Evolutionary conservation across 495 filamentous ascomycete genomes (phyloP).

Genomic region (Hypoxylon fuscum): DNA sequence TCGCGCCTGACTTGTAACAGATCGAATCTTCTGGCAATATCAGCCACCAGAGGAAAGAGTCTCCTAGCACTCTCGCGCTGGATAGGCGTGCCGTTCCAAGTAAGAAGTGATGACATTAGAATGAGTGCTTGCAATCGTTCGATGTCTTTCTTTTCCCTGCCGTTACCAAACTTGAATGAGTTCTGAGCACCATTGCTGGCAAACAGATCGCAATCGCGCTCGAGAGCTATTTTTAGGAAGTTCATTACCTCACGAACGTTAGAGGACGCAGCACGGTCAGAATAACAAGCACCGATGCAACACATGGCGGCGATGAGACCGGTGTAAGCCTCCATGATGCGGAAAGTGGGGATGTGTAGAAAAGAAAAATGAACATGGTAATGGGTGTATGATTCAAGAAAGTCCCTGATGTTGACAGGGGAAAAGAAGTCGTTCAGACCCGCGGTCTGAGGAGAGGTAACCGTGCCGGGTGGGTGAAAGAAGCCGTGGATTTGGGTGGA

Average conservation of each 20-base stretch:
- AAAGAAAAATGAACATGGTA: conserved; percentile 75
- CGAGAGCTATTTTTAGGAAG: conserved; percentile 57
- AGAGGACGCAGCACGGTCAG: conserved; percentile 57
- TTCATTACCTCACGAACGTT: conserved; percentile 70
- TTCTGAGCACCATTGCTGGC: conserved; percentile 44
- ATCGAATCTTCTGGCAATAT: conserved; percentile 58
- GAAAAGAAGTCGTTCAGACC: conserved; percentile 62
- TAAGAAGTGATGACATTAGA: conserved; percentile 64
- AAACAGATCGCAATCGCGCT: conserved; percentile 59
- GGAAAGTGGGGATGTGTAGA: conserved; percentile 73
- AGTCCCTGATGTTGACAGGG: conserved; percentile 67
- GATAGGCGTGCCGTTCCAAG: conserved; percentile 68
- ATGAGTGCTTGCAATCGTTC: conserved; percentile 70
- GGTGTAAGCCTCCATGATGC: conserved; percentile 65
- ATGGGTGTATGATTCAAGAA: conserved; percentile 67
- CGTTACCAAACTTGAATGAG: conserved; percentile 46
- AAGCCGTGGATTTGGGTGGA: conserved; percentile 62
- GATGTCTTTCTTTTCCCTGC: conserved; percentile 51
- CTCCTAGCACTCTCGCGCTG: conserved; percentile 65
- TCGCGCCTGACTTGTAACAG: conserved; percentile 58
- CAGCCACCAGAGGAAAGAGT: conserved; percentile 61
- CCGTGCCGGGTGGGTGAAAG: conserved; percentile 60
- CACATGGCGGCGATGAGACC: conserved; percentile 70
- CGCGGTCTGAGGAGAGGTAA: conserved; percentile 48
- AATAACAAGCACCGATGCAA: conserved; percentile 74